phyloP scores from a whole-genome alignment of 768 basidiomycete genomes.

The Trametes sanguinea region DNA sequence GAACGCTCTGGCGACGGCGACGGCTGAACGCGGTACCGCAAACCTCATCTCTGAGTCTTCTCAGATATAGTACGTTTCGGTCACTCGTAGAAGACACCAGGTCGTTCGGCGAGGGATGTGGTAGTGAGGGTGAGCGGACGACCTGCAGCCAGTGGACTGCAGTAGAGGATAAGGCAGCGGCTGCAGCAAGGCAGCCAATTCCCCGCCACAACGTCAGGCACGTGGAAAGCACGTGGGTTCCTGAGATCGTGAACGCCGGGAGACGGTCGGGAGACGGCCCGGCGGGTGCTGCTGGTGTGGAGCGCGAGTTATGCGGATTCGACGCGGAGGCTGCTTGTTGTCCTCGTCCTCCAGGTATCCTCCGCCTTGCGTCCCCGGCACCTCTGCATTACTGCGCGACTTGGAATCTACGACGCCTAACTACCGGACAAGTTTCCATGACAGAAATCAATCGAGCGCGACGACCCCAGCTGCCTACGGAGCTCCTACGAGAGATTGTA shows the following conservation, averaged over 20 bases:
- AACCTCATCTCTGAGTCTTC: constrained; percentile 47
- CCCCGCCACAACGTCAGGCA: constrained; percentile 8
- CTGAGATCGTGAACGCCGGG: too few species aligned
- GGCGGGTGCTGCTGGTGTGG: too few species aligned
- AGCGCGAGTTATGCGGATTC: background rate
- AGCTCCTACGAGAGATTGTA: constrained; percentile 20
- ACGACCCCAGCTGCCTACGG: constrained; percentile 12
- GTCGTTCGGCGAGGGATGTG: too few species aligned
- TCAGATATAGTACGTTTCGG: too few species aligned
- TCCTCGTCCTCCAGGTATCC: background rate
- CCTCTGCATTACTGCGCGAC: too few species aligned
- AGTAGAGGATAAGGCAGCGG: background rate
- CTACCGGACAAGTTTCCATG: background rate
- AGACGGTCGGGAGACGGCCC: too few species aligned
- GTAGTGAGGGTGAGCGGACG: too few species aligned
- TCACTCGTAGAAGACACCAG: background rate
- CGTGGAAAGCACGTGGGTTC: background rate
- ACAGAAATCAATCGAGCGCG: background rate
- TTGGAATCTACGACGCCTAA: background rate
- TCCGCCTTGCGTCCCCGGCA: too few species aligned
- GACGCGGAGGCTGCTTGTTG: background rate
- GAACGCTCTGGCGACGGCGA: constrained; percentile 47
- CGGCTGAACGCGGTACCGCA: constrained; percentile 50
- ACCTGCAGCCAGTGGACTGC: too few species aligned
- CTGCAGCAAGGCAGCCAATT: background rate